A percentile compares a stretch with the other conserved stretches of the same genome.
These are phyloP conservation scores for Carex parvula DNA, from an alignment of 176 grass and related monocot genomes.

Conservation along the genomic window DNA sequence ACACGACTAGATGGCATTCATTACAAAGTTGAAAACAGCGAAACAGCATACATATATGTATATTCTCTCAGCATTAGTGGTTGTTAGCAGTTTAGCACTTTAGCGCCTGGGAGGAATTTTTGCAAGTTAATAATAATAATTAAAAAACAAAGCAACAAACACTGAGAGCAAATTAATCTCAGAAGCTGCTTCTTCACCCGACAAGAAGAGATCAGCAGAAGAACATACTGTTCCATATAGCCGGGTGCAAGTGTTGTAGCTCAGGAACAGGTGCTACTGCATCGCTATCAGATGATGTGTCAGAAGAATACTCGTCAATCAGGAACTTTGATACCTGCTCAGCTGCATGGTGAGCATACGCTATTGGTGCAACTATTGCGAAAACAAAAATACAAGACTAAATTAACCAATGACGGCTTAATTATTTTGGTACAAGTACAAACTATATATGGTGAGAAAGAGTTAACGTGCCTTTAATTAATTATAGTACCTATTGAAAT, in stretches of 20 bases:
- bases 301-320: background rate
- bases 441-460: background rate
- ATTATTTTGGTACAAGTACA: background rate
- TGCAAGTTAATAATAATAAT: background rate
- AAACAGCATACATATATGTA: background rate
- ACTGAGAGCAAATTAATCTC: background rate
- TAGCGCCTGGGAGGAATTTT: background rate
- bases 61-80: background rate
- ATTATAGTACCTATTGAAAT: slow-evolving; percentile 40
- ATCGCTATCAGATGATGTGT: background rate
- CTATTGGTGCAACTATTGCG: slow-evolving; percentile 39
- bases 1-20: background rate
- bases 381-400: background rate
- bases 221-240: slow-evolving; percentile 7
- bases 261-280: background rate
- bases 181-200: background rate
- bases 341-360: slow-evolving; percentile 45
- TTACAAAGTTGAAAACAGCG: background rate
- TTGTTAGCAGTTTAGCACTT: background rate
- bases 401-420: background rate
- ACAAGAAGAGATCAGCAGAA: background rate
- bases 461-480: background rate
- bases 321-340: background rate
- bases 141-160: background rate
- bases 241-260: background rate